These are phyloP conservation scores for Moniliophthora roreri DNA, from an alignment of 1,284 basidiomycete species.

Conservation along the genomic window DNA sequence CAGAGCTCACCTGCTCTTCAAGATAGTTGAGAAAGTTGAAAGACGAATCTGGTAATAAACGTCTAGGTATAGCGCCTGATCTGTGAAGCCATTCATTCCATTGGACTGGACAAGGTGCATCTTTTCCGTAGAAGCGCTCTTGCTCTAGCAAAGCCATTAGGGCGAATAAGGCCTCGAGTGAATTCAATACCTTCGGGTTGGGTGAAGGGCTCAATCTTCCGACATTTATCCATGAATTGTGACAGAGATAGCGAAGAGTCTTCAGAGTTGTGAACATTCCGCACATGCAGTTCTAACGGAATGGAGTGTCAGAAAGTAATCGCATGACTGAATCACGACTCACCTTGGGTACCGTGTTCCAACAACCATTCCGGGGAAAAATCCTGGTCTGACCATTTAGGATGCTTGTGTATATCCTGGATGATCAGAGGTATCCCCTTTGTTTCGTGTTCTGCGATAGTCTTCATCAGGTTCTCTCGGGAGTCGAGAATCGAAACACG, in stretches of 20 bases:
- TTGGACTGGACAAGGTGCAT: constrained; percentile 58
- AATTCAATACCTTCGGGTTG: constrained; percentile 35
- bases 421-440: constrained; percentile 62
- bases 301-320: neutral
- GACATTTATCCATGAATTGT: constrained; percentile 46
- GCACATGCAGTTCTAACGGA: constrained; percentile 45
- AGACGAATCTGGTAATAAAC: constrained; percentile 45
- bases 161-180: neutral
- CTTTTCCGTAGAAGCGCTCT: constrained; percentile 71
- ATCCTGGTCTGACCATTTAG: constrained; percentile 49
- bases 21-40: constrained; percentile 59
- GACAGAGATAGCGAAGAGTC: constrained; percentile 44
- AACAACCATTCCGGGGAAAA: constrained; percentile 58
- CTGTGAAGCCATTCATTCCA: constrained; percentile 62
- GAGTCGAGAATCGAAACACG: constrained; percentile 37
- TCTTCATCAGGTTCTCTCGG: constrained; percentile 21
- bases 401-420: constrained; percentile 51
- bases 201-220: constrained; percentile 31
- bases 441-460: constrained; percentile 45
- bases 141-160: constrained; percentile 40
- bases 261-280: constrained; percentile 51
- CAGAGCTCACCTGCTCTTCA: constrained; percentile 38
- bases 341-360: constrained; percentile 33
- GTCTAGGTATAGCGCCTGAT: constrained; percentile 44
- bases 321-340: constrained; percentile 9